Percentiles rank a stretch among this genome's conserved stretches.
Conservation (phyloP, 495 filamentous ascomycete species). For the Pseudomonodictys pantanalensis region DNA sequence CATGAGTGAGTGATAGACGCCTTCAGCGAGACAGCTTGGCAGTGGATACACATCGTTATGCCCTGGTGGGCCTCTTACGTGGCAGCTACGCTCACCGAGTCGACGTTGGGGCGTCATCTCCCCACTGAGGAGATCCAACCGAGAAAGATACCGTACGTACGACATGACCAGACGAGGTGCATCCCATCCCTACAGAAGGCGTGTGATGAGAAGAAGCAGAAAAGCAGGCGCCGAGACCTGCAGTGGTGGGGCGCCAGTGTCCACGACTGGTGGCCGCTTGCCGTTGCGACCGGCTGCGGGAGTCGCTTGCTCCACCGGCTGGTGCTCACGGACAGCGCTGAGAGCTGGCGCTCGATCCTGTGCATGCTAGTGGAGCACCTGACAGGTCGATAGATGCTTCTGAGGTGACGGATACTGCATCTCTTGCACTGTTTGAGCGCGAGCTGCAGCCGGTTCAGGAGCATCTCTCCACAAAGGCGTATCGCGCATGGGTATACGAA, state of each 20-base stretch:
- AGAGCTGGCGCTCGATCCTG: neutral
- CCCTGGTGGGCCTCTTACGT: neutral
- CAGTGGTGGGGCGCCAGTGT: conserved; percentile 10
- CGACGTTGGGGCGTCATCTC: too few relatives aligned
- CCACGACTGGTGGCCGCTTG: neutral
- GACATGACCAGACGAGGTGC: neutral
- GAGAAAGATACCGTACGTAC: too few relatives aligned
- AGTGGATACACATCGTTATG: neutral
- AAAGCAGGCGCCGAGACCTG: neutral
- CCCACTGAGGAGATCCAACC: too few relatives aligned
- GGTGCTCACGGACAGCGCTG: neutral
- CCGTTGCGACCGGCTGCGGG: neutral
- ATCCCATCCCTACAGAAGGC: neutral
- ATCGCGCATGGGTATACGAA: too few relatives aligned
- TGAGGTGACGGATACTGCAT: neutral
- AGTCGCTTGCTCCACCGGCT: neutral
- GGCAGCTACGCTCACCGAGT: too few relatives aligned
- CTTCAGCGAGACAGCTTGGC: neutral
- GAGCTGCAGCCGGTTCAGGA: neutral
- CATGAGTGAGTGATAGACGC: neutral
- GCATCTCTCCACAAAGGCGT: too few relatives aligned
- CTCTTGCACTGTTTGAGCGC: neutral
- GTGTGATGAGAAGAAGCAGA: neutral
- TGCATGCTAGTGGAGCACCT: conserved; percentile 8
- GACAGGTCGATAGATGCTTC: neutral